A percentile compares a stretch with the other conserved stretches of the same genome.
Conservation (phyloP, 1,139 yeast genomes). For the Sugiyamaella grinbergsii region DNA sequence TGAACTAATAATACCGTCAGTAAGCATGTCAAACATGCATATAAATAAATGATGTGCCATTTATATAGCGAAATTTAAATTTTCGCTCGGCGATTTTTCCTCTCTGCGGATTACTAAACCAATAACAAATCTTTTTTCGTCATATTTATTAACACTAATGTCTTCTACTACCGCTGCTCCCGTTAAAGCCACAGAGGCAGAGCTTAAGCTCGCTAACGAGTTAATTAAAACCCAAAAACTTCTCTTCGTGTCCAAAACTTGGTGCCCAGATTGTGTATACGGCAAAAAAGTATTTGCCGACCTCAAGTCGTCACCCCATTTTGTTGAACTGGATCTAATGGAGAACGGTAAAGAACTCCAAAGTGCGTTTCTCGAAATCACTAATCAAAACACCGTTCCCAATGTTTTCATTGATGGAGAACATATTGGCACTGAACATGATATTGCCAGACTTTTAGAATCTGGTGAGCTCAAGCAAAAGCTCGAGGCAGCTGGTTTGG, state of each 20-base stretch:
- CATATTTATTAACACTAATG: neutral
- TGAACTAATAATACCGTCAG: neutral
- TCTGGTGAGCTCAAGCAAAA: constrained; percentile 36
- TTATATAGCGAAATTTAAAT: constrained; percentile 29
- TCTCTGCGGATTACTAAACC: no score
- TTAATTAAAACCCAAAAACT: constrained; percentile 51
- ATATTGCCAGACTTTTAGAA: constrained; percentile 31
- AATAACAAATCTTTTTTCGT: neutral
- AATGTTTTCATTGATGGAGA: constrained; percentile 67
- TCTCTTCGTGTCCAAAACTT: constrained; percentile 65
- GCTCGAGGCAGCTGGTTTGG: constrained; percentile 29
- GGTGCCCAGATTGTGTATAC: constrained; percentile 80
- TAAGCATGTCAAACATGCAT: constrained; percentile 3
- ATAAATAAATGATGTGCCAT: constrained; percentile 5
- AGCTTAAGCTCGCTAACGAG: constrained; percentile 45
- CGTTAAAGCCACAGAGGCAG: constrained; percentile 15
- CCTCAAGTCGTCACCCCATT: constrained; percentile 54
- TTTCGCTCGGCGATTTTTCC: neutral
- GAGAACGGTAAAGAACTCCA: constrained; percentile 61
- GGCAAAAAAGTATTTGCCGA: constrained; percentile 57
- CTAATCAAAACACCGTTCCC: constrained; percentile 74
- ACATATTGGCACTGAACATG: constrained; percentile 40
- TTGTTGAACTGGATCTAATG: constrained; percentile 63
- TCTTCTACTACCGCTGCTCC: constrained; percentile 6
- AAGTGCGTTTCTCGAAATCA: constrained; percentile 58